Evolutionary conservation across 176 grass and related monocot genomes (phyloP).

Genomic region (Aegilops sharonensis): DNA sequence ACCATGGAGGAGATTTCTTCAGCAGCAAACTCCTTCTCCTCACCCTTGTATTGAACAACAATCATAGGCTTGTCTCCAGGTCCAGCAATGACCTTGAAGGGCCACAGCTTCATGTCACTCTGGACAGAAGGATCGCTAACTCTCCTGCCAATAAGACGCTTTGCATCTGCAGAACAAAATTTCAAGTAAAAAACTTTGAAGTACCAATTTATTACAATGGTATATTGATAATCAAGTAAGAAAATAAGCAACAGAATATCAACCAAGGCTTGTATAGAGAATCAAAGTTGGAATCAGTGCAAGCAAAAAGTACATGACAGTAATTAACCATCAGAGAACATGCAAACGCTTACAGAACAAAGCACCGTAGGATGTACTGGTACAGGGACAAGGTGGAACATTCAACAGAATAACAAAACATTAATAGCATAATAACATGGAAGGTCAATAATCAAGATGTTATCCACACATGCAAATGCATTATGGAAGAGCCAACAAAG

Average conservation of each 20-base stretch:
- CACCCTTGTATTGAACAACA: slow-evolving; percentile 20
- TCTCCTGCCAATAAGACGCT: slow-evolving; percentile 12
- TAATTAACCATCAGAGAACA: background rate
- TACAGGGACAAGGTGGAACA: background rate
- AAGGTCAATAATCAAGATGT: background rate
- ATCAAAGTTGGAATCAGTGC: background rate
- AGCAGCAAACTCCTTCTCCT: slow-evolving; percentile 12
- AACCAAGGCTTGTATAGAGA: background rate
- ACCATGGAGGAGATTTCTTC: slow-evolving; percentile 15
- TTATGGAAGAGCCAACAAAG: background rate
- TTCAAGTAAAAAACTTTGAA: background rate
- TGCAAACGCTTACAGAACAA: background rate
- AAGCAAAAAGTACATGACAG: background rate
- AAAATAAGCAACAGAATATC: background rate
- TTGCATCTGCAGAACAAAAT: background rate
- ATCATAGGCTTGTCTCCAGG: slow-evolving; percentile 19
- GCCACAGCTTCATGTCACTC: slow-evolving; percentile 15
- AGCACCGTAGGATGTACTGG: background rate
- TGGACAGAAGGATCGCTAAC: background rate
- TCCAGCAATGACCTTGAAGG: slow-evolving; percentile 14
- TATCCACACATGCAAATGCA: background rate
- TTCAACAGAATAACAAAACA: too few species aligned
- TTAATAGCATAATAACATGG: background rate
- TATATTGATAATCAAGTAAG: background rate
- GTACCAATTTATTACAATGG: background rate